A percentile compares a stretch with the other conserved stretches of the same genome.
Evolutionary conservation across 176 grass and related monocot genomes (phyloP).

Genomic region (Echinochloa phyllopogon): DNA sequence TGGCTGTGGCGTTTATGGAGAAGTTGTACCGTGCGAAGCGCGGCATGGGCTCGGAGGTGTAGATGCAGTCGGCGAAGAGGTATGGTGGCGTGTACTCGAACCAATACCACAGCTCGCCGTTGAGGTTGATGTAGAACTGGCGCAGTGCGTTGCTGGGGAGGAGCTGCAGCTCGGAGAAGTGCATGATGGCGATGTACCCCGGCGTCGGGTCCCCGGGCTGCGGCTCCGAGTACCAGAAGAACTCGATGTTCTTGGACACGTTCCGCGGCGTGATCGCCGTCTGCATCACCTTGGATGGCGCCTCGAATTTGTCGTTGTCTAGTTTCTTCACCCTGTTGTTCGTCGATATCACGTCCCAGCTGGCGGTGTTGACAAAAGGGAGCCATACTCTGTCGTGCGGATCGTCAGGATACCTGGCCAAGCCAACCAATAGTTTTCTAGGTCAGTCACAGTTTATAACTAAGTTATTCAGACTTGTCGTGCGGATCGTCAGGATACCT

Average conservation of each 20-base stretch:
- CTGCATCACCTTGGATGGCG: conserved; percentile 52
- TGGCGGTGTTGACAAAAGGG: neutral
- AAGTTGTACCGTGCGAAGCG: neutral
- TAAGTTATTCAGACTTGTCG: too few relatives aligned
- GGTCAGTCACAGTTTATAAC: too few relatives aligned
- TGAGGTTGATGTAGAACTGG: conserved; percentile 33
- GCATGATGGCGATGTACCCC: conserved; percentile 6
- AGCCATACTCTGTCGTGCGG: conserved; percentile 8
- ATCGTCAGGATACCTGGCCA: conserved; percentile 53
- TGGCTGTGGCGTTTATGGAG: conserved; percentile 34
- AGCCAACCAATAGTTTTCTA: too few relatives aligned
- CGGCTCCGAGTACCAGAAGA: neutral
- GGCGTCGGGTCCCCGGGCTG: neutral
- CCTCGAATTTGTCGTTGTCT: neutral
- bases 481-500: conserved; percentile 56
- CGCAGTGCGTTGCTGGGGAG: conserved; percentile 15
- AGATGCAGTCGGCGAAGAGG: neutral
- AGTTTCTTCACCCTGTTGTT: neutral
- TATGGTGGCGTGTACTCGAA: neutral
- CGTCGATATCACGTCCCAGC: conserved; percentile 29
- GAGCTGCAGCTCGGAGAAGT: conserved; percentile 47
- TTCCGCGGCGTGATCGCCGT: conserved; percentile 36
- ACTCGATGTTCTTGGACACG: conserved; percentile 15
- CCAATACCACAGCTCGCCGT: neutral
- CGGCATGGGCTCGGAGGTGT: accelerated